Evolutionary conservation across 2,329 filamentous ascomycete genomes (phyloP).

Genomic region (Aspergillus eucalypticola): DNA sequence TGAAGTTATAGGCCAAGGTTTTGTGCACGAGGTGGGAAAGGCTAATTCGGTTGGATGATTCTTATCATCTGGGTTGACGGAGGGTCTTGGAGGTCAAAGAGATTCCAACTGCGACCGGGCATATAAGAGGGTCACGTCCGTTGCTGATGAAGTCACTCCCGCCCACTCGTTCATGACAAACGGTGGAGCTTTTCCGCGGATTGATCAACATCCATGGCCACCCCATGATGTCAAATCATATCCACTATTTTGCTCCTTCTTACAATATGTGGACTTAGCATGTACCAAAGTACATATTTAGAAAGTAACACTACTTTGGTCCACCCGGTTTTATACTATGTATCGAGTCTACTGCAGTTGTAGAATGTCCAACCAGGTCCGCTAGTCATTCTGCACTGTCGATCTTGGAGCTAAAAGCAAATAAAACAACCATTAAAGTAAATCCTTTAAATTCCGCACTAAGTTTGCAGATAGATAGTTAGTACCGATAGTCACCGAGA

Average conservation of each 20-base stretch:
- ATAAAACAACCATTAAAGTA: not conserved
- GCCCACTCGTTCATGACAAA: not conserved
- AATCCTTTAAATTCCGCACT: not conserved
- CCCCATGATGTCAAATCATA: conserved; percentile 14
- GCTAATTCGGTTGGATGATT: not conserved
- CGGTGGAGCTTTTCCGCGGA: conserved; percentile 11
- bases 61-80: no score
- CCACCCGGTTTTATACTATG: not conserved
- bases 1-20: not conserved
- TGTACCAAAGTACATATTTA: no score
- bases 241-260: not conserved
- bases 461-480: not conserved
- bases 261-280: no score
- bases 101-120: not conserved
- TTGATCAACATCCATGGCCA: conserved; percentile 9
- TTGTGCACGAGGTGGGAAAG: not conserved
- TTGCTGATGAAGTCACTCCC: conserved; percentile 14
- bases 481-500: not conserved
- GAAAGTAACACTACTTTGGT: no score
- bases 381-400: not conserved
- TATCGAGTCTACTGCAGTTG: not conserved
- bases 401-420: not conserved
- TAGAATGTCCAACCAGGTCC: not conserved
- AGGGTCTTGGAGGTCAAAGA: not conserved
- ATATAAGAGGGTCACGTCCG: not conserved